Percentiles rank a stretch among this genome's conserved stretches.
These are phyloP conservation scores for Pichia exigua DNA, from an alignment of 805 yeast genomes.

Conservation along the genomic window DNA sequence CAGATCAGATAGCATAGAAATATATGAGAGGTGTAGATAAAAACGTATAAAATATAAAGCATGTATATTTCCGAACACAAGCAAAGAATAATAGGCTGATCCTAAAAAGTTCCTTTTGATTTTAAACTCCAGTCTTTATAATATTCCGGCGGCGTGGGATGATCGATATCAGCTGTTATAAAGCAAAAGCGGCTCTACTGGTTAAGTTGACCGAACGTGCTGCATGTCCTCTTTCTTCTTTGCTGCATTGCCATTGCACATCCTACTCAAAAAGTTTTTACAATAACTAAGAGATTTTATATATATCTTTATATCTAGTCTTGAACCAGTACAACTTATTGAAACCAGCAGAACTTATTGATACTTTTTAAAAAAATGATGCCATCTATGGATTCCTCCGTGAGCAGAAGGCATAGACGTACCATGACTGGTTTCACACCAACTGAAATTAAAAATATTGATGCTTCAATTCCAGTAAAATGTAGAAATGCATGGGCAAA, in stretches of 20 bases:
- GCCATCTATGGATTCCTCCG: constrained; percentile 1
- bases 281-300: neutral
- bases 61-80: too few species aligned
- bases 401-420: constrained; percentile 41
- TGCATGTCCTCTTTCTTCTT: neutral
- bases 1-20: neutral
- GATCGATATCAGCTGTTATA: neutral
- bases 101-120: too few species aligned
- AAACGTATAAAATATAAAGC: neutral
- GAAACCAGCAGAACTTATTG: too few species aligned
- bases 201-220: neutral
- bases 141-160: neutral
- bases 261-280: neutral
- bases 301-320: too few species aligned
- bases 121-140: too few species aligned
- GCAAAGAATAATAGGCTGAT: too few species aligned
- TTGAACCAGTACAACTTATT: neutral
- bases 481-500: constrained; percentile 75
- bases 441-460: constrained; percentile 76
- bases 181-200: neutral
- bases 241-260: neutral
- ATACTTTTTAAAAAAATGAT: neutral
- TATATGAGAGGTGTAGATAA: neutral
- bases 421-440: constrained; percentile 89
- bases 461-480: constrained; percentile 69